Base-by-base conservation (phyloP, 2,329 filamentous ascomycete genomes). In the Fusarium sp. region DNA sequence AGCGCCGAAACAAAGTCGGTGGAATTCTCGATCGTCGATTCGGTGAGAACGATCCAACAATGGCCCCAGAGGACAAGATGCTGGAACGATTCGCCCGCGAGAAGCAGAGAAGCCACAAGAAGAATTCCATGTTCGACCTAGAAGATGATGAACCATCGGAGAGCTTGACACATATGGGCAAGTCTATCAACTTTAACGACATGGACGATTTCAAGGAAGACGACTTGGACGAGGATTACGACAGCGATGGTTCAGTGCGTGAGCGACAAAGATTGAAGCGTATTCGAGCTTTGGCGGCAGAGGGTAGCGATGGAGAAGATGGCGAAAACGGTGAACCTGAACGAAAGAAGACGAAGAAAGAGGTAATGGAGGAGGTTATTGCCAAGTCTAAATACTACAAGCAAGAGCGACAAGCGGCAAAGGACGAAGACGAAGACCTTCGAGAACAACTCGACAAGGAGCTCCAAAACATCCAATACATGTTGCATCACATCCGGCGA, bases 351-450 rank as follows among this genome's bases (percentile, higher is more conserved):
- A 91, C 91, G 5, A 98, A 98, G 82, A 92, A 96, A 57, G 96
- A 99, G 80, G 93, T 99, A 52, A 98, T 98, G 93, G 92, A 97
- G 76, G 97, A 99, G 80, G 87, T 99, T 66, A 98, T 99, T 72
- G 93, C 94, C 65, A 99, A 99, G 81, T 98, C 95, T 2, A 99
- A 99, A 78, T 86, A 93, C 67, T 88, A 98, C 86, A 98, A 97
- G 81, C 94, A 95, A 77, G 94, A 98, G 81, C 90, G 96, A 42
- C 96, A 99, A 80, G 91, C 93, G 65, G 89, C 90, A 29, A 98
- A 97, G 77, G 96, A 98, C 66, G 94, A 96, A 52, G 96, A 99
- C 73, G 94, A 97, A 53, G 95, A 97, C 71, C 80, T 98, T 57
- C 88, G 94, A 63, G 90, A 91, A 62, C 90, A 94, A 78, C 85